phyloP scores from a whole-genome alignment of 768 basidiomycete species.

The Suillus decipiens region DNA sequence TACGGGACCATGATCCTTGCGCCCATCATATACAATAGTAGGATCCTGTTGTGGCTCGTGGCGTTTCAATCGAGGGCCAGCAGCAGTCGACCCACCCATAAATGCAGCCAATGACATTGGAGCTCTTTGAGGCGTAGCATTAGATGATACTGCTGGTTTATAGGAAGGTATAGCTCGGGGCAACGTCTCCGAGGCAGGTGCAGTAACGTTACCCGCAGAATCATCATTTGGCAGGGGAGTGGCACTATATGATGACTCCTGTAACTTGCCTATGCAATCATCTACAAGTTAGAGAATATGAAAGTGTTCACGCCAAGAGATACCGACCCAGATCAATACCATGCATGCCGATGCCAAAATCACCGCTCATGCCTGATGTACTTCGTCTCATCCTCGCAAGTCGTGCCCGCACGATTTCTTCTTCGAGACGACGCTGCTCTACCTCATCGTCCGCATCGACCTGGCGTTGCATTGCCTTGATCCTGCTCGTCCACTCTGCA shows the following conservation, averaged over 20 bases:
- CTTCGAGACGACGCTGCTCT: constrained; percentile 67
- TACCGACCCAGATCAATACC: constrained; percentile 35
- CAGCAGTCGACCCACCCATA: constrained; percentile 70
- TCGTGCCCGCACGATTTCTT: constrained; percentile 52
- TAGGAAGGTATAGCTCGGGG: constrained; percentile 17
- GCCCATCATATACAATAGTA: constrained; percentile 67
- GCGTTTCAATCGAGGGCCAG: constrained; percentile 71
- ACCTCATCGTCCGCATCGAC: constrained; percentile 81
- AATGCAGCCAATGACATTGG: constrained; percentile 78
- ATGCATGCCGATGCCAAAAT: constrained; percentile 41
- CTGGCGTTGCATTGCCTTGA: constrained; percentile 77
- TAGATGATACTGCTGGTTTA: constrained; percentile 14
- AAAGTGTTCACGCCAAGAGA: constrained; percentile 11
- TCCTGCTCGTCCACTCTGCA: constrained; percentile 82
- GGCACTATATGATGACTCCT: constrained; percentile 15
- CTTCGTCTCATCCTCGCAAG: constrained; percentile 45
- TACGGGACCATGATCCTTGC: constrained; percentile 48
- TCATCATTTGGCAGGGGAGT: constrained; percentile 15
- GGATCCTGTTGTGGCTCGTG: constrained; percentile 73
- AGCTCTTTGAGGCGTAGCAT: constrained; percentile 32
- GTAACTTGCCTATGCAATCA: constrained; percentile 23
- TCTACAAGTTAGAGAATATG: constrained; percentile 3
- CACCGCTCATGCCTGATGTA: constrained; percentile 35
- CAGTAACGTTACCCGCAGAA: constrained; percentile 11
- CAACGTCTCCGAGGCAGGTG: constrained; percentile 9